Evolutionary conservation across 176 grass and related monocot species (phyloP).

Genomic region (Urochloa ruziziensis): DNA sequence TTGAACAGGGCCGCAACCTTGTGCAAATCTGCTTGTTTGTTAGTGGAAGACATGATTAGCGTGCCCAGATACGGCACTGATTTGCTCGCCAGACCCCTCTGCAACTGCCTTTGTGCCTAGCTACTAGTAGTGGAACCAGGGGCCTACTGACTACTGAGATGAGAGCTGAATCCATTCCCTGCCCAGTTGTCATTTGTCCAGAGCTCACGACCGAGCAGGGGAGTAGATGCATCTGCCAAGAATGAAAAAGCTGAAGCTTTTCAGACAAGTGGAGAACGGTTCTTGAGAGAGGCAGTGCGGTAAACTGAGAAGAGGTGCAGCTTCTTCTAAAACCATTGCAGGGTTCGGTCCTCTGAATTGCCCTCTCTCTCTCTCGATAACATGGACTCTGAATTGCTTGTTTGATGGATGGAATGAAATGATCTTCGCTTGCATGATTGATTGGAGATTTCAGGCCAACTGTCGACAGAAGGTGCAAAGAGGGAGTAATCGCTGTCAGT

Average conservation of each 20-base stretch:
- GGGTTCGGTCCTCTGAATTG: background rate
- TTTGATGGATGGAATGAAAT: background rate
- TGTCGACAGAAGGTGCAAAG: background rate
- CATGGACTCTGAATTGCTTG: background rate
- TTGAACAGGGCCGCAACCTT: background rate
- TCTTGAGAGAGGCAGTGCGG: background rate
- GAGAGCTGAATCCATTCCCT: constrained; percentile 14
- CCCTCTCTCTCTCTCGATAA: too few relatives aligned
- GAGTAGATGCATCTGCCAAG: background rate
- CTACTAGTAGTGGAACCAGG: background rate
- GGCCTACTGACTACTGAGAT: background rate
- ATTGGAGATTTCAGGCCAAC: background rate
- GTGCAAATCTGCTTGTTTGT: background rate
- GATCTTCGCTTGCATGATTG: background rate
- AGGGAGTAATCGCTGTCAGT: background rate
- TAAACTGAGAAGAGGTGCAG: background rate
- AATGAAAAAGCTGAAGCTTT: background rate
- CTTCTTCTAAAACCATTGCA: background rate
- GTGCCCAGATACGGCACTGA: constrained; percentile 27
- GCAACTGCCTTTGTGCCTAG: background rate
- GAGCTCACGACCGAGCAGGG: background rate
- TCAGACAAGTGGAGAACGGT: constrained; percentile 11
- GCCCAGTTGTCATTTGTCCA: background rate
- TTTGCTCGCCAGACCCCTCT: constrained; percentile 1
- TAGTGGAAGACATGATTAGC: constrained; percentile 23